Percentiles rank a stretch among this genome's conserved stretches.
Conservation (phyloP, 2,329 filamentous ascomycete genomes). For the Xylaria sp. region DNA sequence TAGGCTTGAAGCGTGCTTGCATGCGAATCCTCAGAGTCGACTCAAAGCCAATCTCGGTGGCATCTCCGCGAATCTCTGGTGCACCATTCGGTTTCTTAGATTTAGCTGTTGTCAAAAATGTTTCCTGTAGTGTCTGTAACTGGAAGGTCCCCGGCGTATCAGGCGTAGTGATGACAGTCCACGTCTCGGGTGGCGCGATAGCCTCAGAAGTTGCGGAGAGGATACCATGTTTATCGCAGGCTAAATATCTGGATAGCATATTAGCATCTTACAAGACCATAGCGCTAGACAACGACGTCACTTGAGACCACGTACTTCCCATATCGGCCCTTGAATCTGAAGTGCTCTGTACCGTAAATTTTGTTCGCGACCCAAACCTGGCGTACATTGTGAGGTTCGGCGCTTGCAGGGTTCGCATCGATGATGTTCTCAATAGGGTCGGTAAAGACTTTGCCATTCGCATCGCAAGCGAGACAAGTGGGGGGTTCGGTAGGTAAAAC, state of each 20-base stretch:
- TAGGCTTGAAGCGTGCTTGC: constrained; percentile 94
- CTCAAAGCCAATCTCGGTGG: constrained; percentile 71
- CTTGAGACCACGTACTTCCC: constrained; percentile 71
- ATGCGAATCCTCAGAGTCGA: constrained; percentile 86
- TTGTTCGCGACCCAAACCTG: constrained; percentile 94
- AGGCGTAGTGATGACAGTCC: constrained; percentile 71
- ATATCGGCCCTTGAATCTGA: constrained; percentile 90
- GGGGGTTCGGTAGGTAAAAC: constrained; percentile 80
- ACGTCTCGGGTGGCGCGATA: constrained; percentile 85
- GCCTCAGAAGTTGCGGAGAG: constrained; percentile 83
- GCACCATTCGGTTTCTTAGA: constrained; percentile 60
- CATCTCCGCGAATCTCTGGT: constrained; percentile 81
- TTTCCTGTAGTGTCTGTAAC: constrained; percentile 77
- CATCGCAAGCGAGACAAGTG: constrained; percentile 84
- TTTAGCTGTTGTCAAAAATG: constrained; percentile 73
- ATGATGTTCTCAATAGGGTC: constrained; percentile 87
- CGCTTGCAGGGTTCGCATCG: constrained; percentile 81
- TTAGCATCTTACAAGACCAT: constrained; percentile 24
- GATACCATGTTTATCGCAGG: constrained; percentile 84
- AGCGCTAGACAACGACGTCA: neutral
- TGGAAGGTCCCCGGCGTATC: constrained; percentile 78
- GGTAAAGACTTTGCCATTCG: constrained; percentile 86
- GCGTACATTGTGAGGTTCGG: constrained; percentile 94
- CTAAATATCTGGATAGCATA: constrained; percentile 72
- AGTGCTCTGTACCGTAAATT: constrained; percentile 82